Evolutionary conservation across 1,284 basidiomycete genomes (phyloP), one percentile per base, ranked within the genome.

Genomic region (Tilletia setariae): DNA sequence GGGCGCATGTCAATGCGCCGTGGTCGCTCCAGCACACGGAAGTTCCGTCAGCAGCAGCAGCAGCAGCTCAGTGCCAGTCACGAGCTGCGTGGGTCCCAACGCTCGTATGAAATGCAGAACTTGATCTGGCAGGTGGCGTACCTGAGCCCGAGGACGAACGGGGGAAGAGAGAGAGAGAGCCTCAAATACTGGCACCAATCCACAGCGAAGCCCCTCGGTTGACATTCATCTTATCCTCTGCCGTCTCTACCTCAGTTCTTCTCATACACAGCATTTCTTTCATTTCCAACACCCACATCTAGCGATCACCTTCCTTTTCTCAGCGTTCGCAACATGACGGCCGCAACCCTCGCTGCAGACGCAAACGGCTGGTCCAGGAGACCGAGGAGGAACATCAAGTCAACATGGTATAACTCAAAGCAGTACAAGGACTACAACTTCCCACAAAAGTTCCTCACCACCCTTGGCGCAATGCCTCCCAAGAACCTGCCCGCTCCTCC

Each of bases 391-490:
- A 32, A 25, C 13, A 61, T 61, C 28, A 61, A 35, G 56, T 30
- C 56, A 16, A 61, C 56, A 3, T 61, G 56, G 56, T 61, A 61
- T 30, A 4, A 32, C 2, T 7, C 32, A 1, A 35, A 16, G 1
- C 30, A 61, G 16, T 61, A 30, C 28, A 30, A 25, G 25, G 30
- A 61, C 23, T 61, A 30, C 28, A 61, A 61, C 28, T 61, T 61
- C n/a, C 30, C 56, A 30, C 56, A 61, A 30, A 25, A 30, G 8
- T 61, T 61, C 28, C 32, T 61, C 13, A 30, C 32, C 30, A 61
- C 25, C 32, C 7, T 61, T 30, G 56, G 56, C 16, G 56, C 56
- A 28, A 61, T 61, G 56, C 56, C 56, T 32, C 56, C 56, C 28
- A 61, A 61, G 30, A 21, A 61, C 15, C 16, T 30, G 56, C 56